Percentiles rank a stretch among this genome's conserved stretches.
Conservation (phyloP, 2,329 filamentous ascomycete species). For the Aspergillus calidoustus region DNA sequence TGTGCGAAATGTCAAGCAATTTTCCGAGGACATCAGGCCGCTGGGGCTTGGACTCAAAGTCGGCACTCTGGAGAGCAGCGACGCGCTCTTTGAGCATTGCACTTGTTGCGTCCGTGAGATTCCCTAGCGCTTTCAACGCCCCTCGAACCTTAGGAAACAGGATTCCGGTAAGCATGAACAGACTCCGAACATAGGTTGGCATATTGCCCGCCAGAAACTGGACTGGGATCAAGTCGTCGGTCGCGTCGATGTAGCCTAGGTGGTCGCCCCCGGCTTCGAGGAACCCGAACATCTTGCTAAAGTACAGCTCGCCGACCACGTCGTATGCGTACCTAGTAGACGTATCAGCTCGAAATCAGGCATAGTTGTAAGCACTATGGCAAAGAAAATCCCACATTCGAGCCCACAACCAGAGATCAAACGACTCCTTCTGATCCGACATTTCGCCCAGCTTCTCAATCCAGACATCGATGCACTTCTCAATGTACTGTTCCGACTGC, state of each 20-base stretch:
- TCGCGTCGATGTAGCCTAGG: constrained; percentile 42
- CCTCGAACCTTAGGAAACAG: constrained; percentile 28
- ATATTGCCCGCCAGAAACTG: constrained; percentile 34
- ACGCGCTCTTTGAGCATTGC: constrained; percentile 30
- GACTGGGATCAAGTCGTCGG: constrained; percentile 40
- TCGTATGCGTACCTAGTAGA: constrained; percentile 47
- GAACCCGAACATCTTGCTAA: constrained; percentile 49
- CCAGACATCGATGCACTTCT: constrained; percentile 28
- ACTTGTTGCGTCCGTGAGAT: constrained; percentile 31
- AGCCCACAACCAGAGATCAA: constrained; percentile 33
- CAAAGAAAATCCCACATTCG: constrained; percentile 26
- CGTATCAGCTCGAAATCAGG: too few relatives aligned
- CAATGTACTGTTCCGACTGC: constrained; percentile 33
- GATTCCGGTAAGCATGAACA: constrained; percentile 33
- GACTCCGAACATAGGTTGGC: constrained; percentile 34
- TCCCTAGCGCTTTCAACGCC: constrained; percentile 32
- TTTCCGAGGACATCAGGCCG: constrained; percentile 36
- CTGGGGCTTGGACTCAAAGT: constrained; percentile 16
- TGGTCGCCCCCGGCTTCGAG: constrained; percentile 45
- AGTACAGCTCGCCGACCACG: constrained; percentile 48
- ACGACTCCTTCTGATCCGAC: constrained; percentile 16
- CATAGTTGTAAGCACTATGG: too few relatives aligned
- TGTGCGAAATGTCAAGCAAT: constrained; percentile 32
- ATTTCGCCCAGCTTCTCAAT: constrained; percentile 24
- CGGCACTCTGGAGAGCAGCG: constrained; percentile 18